These are phyloP conservation scores for Kodamaea neixiangensis DNA, from an alignment of 805 yeast species.

Conservation along the genomic window DNA sequence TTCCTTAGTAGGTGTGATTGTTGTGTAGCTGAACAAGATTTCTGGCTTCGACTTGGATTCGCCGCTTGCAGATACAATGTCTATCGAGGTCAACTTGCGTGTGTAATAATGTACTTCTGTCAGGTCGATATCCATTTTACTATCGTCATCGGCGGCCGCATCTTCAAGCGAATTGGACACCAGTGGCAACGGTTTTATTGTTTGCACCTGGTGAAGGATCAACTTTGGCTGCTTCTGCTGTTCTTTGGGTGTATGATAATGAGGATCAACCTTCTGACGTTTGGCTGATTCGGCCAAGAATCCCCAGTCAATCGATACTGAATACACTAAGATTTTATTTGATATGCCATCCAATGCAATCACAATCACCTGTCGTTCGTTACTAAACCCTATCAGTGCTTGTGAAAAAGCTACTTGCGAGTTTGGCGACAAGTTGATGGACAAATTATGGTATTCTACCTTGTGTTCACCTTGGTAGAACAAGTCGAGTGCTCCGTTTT, in stretches of 20 bases:
- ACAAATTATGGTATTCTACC: slow-evolving; percentile 52
- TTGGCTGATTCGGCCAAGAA: slow-evolving; percentile 48
- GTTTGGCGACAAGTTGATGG: slow-evolving; percentile 24
- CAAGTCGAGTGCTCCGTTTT: slow-evolving; percentile 58
- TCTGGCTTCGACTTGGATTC: slow-evolving; percentile 46
- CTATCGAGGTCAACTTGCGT: slow-evolving; percentile 30
- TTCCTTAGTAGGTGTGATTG: slow-evolving; percentile 13
- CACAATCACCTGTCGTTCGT: slow-evolving; percentile 48
- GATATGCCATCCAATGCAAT: slow-evolving; percentile 41
- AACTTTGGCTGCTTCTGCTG: slow-evolving; percentile 44
- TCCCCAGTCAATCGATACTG: slow-evolving; percentile 57
- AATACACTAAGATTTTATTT: slow-evolving; percentile 41
- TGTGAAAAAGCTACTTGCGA: slow-evolving; percentile 22
- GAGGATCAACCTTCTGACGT: slow-evolving; percentile 47
- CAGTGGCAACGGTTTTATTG: slow-evolving; percentile 26
- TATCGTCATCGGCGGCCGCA: slow-evolving; percentile 20
- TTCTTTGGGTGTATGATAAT: slow-evolving; percentile 51
- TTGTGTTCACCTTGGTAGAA: slow-evolving; percentile 68
- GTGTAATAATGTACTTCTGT: slow-evolving; percentile 10
- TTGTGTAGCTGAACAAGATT: slow-evolving; percentile 44
- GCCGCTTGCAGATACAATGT: slow-evolving; percentile 48
- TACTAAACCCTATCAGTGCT: slow-evolving; percentile 56
- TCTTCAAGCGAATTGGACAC: slow-evolving; percentile 17
- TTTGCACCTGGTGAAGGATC: slow-evolving; percentile 32
- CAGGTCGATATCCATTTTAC: slow-evolving; percentile 1